phyloP scores from a whole-genome alignment of 2,329 filamentous ascomycete species.

The Hymenoscyphus fraxineus region DNA sequence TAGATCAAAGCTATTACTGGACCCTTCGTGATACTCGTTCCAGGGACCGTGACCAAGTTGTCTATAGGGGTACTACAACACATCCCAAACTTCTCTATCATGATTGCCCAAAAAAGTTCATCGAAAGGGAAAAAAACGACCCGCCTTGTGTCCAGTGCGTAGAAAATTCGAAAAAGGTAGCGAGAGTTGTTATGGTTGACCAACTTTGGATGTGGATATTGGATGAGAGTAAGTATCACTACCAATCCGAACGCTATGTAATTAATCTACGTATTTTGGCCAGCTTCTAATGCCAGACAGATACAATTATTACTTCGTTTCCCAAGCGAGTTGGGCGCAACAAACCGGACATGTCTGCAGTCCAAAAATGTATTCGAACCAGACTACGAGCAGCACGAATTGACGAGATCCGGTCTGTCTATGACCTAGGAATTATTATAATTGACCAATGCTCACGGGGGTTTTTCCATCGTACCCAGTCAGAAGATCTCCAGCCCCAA shows the following conservation, averaged over 20 bases:
- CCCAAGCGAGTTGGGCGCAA: conserved; percentile 41
- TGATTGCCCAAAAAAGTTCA: neutral
- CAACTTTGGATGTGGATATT: conserved; percentile 44
- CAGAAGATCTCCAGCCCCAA: conserved; percentile 35
- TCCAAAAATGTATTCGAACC: conserved; percentile 40
- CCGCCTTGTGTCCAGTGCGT: conserved; percentile 8
- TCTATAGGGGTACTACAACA: conserved; percentile 23
- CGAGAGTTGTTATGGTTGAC: conserved; percentile 40
- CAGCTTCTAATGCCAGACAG: conserved; percentile 19
- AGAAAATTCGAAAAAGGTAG: conserved; percentile 8
- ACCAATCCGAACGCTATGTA: no score
- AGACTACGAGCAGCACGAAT: conserved; percentile 28
- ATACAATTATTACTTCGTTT: conserved; percentile 41
- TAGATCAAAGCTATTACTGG: conserved; percentile 45
- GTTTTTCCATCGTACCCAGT: conserved; percentile 39
- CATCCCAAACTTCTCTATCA: conserved; percentile 4
- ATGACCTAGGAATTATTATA: conserved; percentile 40
- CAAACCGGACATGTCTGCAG: conserved; percentile 38
- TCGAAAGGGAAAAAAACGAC: neutral
- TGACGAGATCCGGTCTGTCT: conserved; percentile 36
- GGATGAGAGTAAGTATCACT: conserved; percentile 31
- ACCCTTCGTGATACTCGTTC: conserved; percentile 36
- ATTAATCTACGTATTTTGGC: no score
- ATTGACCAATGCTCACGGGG: conserved; percentile 39
- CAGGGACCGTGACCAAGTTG: conserved; percentile 35